These are phyloP conservation scores for Colletotrichum nymphaeae DNA, from an alignment of 2,329 filamentous ascomycete species.

Conservation along the genomic window DNA sequence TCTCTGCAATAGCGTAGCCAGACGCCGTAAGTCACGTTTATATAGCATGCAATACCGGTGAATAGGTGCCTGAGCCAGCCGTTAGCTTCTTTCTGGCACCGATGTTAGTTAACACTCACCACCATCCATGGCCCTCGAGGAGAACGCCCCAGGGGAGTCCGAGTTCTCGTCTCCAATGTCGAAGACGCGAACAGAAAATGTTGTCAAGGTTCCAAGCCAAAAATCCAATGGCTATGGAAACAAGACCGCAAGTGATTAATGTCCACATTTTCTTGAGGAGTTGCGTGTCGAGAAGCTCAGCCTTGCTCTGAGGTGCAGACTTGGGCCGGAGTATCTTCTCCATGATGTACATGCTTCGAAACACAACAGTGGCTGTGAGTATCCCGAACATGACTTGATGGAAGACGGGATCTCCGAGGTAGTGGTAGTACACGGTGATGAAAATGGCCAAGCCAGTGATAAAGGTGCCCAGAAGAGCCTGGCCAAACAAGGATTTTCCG, in stretches of 20 bases:
- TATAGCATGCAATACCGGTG: conserved; percentile 3
- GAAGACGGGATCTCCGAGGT: background rate
- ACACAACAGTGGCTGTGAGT: background rate
- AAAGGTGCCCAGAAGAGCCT: background rate
- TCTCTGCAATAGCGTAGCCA: conserved; percentile 8
- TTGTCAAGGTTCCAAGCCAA: background rate
- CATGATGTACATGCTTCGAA: background rate
- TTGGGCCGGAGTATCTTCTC: background rate
- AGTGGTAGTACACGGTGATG: background rate
- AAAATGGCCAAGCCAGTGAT: background rate
- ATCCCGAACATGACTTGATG: background rate
- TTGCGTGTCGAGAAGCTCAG: background rate
- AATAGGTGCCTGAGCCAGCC: background rate
- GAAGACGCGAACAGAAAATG: background rate
- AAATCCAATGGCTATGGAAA: background rate
- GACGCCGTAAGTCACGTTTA: background rate
- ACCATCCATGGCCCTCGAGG: background rate
- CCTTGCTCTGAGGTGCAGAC: background rate
- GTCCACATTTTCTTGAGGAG: background rate
- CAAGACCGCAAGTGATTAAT: background rate
- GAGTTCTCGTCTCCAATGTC: background rate
- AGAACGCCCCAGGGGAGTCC: background rate
- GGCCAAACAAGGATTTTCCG: background rate
- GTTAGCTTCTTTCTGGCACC: background rate
- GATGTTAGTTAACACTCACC: background rate